phyloP scores from a whole-genome alignment of 1,284 basidiomycete species.

The Clitocybe nebularis region DNA sequence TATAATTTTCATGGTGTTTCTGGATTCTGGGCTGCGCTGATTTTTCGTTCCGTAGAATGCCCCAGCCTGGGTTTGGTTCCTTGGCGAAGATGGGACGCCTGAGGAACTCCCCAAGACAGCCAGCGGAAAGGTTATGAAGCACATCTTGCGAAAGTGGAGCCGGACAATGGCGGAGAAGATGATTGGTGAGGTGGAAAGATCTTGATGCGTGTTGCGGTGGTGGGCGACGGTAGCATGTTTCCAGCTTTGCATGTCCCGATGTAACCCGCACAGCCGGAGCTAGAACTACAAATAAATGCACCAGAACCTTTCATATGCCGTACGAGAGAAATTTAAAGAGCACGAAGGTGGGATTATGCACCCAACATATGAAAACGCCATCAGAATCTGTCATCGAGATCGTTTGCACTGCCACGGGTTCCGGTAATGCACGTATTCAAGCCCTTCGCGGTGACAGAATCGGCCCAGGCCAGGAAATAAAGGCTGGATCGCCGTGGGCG shows the following conservation, averaged over 20 bases:
- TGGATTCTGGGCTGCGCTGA: background rate
- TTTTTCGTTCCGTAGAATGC: constrained; percentile 50
- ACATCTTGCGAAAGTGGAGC: constrained; percentile 59
- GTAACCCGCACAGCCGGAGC: no score
- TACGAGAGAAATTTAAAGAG: no score
- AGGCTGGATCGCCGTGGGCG: no score
- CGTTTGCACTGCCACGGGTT: no score
- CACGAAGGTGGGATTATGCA: no score
- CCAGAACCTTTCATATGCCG: no score
- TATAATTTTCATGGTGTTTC: background rate
- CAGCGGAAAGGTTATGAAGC: constrained; percentile 87
- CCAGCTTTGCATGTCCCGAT: background rate
- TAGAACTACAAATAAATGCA: no score
- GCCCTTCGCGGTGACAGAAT: no score
- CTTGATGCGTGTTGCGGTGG: background rate
- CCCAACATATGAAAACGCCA: no score
- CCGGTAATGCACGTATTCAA: no score
- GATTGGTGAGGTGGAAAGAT: constrained; percentile 27
- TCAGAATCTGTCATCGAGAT: no score
- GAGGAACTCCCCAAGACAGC: constrained; percentile 79
- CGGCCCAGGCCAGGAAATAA: no score
- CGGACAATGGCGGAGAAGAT: constrained; percentile 38
- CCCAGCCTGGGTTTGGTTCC: constrained; percentile 81
- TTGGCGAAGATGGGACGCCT: constrained; percentile 58
- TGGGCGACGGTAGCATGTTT: background rate